phyloP scores from a whole-genome alignment of 139 green algal genomes.

The Micractinium conductrix region DNA sequence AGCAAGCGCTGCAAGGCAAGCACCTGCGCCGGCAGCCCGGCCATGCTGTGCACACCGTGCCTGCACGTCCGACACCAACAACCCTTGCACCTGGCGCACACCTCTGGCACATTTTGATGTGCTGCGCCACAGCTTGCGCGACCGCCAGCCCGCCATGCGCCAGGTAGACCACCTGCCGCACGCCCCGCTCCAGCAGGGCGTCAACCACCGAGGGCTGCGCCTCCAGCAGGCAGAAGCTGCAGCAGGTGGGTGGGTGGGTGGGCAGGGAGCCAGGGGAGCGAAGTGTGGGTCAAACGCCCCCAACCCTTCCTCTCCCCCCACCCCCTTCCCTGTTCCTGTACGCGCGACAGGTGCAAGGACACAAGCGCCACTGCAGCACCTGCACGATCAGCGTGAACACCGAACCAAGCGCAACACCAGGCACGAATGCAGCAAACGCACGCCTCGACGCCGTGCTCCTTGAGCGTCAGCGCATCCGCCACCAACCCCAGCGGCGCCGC shows the following conservation, averaged over 20 bases:
- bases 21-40: neutral
- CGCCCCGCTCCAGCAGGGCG: constrained; percentile 27
- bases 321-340: too few species aligned
- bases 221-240: constrained; percentile 41
- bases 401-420: too few species aligned
- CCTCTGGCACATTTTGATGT: constrained; percentile 40
- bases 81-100: neutral
- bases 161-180: constrained; percentile 47
- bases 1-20: neutral
- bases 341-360: too few species aligned
- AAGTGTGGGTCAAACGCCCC: too few species aligned
- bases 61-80: too few species aligned
- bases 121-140: constrained; percentile 25
- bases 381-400: too few species aligned
- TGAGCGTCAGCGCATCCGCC: constrained; percentile 73
- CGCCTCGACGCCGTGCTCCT: constrained; percentile 90
- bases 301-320: too few species aligned
- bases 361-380: too few species aligned
- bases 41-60: too few species aligned
- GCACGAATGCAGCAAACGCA: too few species aligned
- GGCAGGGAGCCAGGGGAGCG: neutral
- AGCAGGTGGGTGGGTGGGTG: neutral
- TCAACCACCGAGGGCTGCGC: constrained; percentile 23
- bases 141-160: constrained; percentile 22
- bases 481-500: constrained; percentile 80